phyloP scores from a whole-genome alignment of 495 filamentous ascomycete genomes.

The Mycothermus thermophilus region DNA sequence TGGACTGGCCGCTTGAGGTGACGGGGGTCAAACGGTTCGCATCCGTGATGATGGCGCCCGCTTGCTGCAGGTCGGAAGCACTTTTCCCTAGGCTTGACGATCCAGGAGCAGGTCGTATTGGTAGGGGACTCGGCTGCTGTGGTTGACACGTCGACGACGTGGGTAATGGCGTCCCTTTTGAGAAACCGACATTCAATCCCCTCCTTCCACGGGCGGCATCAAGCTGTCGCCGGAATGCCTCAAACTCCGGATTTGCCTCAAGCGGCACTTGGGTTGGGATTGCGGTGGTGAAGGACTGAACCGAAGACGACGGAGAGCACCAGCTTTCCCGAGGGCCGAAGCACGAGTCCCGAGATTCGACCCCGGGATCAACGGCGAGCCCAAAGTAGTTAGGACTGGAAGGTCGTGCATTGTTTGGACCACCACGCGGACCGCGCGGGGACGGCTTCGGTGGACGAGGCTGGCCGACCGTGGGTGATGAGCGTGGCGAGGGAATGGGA shows the following conservation, averaged over 20 bases:
- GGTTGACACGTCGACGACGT: too few relatives aligned
- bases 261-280: conserved; percentile 56
- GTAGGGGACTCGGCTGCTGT: too few relatives aligned
- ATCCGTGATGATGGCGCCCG: too few relatives aligned
- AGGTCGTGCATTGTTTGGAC: conserved; percentile 24
- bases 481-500: conserved; percentile 29
- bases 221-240: conserved; percentile 56
- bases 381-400: conserved; percentile 77
- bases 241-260: conserved; percentile 63
- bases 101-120: too few relatives aligned
- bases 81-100: too few relatives aligned
- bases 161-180: too few relatives aligned
- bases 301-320: conserved; percentile 52
- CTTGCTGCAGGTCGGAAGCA: too few relatives aligned
- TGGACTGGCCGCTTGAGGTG: too few relatives aligned
- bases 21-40: too few relatives aligned
- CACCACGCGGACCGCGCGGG: conserved; percentile 17
- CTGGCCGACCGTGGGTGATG: conserved; percentile 33
- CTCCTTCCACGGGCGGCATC: too few relatives aligned
- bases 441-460: conserved; percentile 26
- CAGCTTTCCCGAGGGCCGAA: conserved; percentile 52
- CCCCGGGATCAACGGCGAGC: conserved; percentile 46
- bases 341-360: conserved; percentile 46
- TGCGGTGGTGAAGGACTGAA: conserved; percentile 51
- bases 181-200: too few relatives aligned